Evolutionary conservation across 306 rosid species (phyloP).

Genomic region (Glycine soja): DNA sequence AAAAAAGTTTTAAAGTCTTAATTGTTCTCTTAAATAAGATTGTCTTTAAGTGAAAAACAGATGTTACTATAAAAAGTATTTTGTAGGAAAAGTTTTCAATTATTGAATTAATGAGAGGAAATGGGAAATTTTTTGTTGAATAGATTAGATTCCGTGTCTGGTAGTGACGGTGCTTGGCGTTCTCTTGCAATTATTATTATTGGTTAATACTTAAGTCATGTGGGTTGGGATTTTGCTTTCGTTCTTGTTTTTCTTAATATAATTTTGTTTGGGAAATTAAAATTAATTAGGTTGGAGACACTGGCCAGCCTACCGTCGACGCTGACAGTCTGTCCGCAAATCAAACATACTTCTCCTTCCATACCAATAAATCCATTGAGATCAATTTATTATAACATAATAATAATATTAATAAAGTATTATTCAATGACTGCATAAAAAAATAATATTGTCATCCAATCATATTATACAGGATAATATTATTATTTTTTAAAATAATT

Average conservation of each 20-base stretch:
- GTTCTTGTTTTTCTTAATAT: not conserved
- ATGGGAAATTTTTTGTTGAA: not conserved
- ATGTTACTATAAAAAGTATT: no score
- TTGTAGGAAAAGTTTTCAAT: not conserved
- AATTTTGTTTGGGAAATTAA: not conserved
- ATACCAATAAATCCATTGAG: no score
- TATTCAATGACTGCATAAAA: no score
- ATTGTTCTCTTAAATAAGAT: no score
- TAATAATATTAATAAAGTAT: no score
- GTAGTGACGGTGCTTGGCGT: conserved; percentile 51
- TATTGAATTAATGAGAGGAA: no score
- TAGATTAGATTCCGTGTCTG: not conserved
- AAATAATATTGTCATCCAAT: no score
- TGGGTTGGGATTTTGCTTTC: conserved; percentile 50
- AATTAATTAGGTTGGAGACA: conserved; percentile 57
- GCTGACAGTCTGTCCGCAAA: conserved; percentile 55
- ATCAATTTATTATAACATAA: no score
- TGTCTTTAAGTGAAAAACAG: no score
- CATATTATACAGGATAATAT: no score
- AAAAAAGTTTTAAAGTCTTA: no score
- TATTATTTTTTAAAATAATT: no score
- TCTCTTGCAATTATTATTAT: not conserved
- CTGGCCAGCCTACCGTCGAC: conserved; percentile 56
- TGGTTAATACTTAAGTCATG: conserved; percentile 31
- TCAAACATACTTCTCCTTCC: not conserved